Percentiles rank a stretch among this genome's conserved stretches.
phyloP scores from a whole-genome alignment of 306 rosid species.

The Prunus padus region DNA sequence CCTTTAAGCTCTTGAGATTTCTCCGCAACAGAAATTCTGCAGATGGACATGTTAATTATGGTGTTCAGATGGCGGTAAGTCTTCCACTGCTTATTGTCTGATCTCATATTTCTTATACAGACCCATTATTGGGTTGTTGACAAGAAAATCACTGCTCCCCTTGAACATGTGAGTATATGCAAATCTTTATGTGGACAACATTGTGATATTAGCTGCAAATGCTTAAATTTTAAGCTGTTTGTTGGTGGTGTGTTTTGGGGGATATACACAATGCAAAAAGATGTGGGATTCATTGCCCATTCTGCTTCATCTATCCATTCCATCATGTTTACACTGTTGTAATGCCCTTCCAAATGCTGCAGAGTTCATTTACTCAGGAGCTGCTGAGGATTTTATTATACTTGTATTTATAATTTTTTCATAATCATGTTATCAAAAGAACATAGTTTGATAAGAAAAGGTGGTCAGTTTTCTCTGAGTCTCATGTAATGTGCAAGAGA shows the following conservation, averaged over 20 bases:
- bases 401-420: not conserved
- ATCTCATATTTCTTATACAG: not conserved
- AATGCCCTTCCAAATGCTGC: not conserved
- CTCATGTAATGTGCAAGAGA: not conserved
- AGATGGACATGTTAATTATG: conserved; percentile 90
- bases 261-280: not conserved
- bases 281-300: not conserved
- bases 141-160: not conserved
- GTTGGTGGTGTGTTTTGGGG: conserved; percentile 1
- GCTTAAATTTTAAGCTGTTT: not conserved
- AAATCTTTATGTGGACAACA: too few species aligned
- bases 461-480: not conserved
- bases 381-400: not conserved
- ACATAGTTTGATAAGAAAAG: not conserved
- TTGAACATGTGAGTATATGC: not conserved
- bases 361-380: not conserved
- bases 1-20: conserved; percentile 79
- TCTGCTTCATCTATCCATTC: not conserved
- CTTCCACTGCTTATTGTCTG: conserved; percentile 1
- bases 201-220: too few species aligned
- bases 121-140: not conserved
- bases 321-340: conserved; percentile 1
- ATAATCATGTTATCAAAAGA: not conserved
- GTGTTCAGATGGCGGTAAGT: conserved; percentile 97
- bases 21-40: conserved; percentile 84